Base-by-base conservation (phyloP, 2,329 filamentous ascomycete species). In the Raffaelea ambrosiae region DNA sequence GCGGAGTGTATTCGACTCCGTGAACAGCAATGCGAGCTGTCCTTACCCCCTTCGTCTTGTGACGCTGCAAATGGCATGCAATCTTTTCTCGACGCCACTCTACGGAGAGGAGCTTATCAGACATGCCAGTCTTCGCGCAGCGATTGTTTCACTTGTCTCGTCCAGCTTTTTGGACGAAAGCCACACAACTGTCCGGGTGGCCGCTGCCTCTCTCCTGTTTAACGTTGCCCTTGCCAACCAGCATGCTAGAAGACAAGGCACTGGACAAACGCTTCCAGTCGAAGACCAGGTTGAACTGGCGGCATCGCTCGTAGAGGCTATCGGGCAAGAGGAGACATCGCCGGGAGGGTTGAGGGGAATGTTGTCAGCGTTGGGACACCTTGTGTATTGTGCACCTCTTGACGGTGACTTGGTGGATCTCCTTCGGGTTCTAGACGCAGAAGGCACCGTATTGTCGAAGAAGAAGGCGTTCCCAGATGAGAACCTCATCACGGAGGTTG, bases 11-110 rank as follows among this genome's bases (percentile, higher is more conserved):
- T 61, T 88, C 3, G 64, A 75, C 3, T 67, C 77, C 35, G 76
- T 88, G 40, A 81, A 77, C 53, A 62, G 68, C 5, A 70, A 77
- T 29, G 60, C 68, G 9, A 64, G 69, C 1, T 86, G 82, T 38
- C 88, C 88, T 0, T 96, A 96, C 60, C 83, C 86, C 4, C 74
- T 94, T 1, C 83, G 88, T 14, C 79, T 96, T 2, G 87, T 95
- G 16, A 84, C 88, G 1, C 67, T 95, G 20, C 90, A 96, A 56
- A 76, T 91, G 59, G 76, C 80, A 1, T 94, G 88, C 66, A 96
- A 95, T 58, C 71, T 95, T 39, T 95, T 95, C 67, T 83, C 79
- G 0, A 84, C 83, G 1, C 76, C 79, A 0, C 70, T 95, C 0
- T 94, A 84, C 58, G 71, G 81, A 1, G 73, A 79, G 3, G 75